Conservation (phyloP, 768 basidiomycete genomes). For the Psilocybe subaeruginosa region DNA sequence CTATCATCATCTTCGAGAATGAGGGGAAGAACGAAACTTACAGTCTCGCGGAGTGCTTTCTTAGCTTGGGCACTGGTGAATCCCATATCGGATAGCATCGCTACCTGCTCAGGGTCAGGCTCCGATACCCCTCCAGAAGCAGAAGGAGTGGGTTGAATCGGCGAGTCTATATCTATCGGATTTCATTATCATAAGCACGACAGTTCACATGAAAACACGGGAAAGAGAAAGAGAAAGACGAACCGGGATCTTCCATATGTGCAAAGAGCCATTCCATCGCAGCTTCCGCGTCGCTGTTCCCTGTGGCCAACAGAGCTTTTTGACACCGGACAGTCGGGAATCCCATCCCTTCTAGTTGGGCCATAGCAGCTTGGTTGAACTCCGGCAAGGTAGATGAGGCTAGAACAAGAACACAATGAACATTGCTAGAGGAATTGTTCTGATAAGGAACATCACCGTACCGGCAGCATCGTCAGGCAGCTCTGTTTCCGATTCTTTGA, state of each 20-base stretch:
- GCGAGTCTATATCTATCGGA: conserved; percentile 80
- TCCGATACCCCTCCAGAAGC: conserved; percentile 30
- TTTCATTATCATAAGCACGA: neutral
- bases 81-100: conserved; percentile 88
- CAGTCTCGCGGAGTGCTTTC: conserved; percentile 88
- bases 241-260: conserved; percentile 95
- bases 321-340: conserved; percentile 87
- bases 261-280: conserved; percentile 97
- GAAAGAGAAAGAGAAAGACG: conserved; percentile 12
- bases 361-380: conserved; percentile 77
- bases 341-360: conserved; percentile 85
- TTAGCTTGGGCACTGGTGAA: conserved; percentile 82
- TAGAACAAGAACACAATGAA: neutral
- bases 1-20: neutral
- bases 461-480: conserved; percentile 59
- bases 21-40: conserved; percentile 25
- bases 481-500: conserved; percentile 69
- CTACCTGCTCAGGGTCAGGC: conserved; percentile 70
- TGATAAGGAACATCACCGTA: conserved; percentile 7
- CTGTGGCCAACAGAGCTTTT: conserved; percentile 89
- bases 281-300: conserved; percentile 68
- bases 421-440: neutral
- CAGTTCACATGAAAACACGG: neutral
- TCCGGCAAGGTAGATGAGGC: conserved; percentile 49
- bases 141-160: conserved; percentile 46